Conservation (phyloP, 306 rosid species). For the Fragaria iinumae region DNA sequence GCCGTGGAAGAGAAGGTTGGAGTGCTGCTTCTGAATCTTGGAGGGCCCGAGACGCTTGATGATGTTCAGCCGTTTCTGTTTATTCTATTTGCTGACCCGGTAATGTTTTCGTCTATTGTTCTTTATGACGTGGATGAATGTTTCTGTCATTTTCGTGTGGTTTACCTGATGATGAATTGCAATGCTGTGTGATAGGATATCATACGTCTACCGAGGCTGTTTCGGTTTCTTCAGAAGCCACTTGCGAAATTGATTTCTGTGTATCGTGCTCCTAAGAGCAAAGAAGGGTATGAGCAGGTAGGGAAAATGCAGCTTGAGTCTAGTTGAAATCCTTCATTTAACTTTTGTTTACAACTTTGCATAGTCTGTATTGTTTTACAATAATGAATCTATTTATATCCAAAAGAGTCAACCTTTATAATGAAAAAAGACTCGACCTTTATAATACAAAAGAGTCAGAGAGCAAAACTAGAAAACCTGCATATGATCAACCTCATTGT, state of each 20-base stretch:
- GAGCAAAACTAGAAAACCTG: too few relatives aligned
- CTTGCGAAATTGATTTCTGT: slow-evolving; percentile 82
- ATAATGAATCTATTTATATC: neutral
- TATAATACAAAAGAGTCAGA: too few relatives aligned
- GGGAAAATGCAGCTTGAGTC: neutral
- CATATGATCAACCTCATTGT: too few relatives aligned
- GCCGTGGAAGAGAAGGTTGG: slow-evolving; percentile 77
- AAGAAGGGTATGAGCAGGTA: slow-evolving; percentile 97
- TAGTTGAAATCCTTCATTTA: neutral
- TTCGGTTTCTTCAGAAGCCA: slow-evolving; percentile 81
- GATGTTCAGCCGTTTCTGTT: slow-evolving; percentile 95
- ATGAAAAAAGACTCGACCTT: too few relatives aligned
- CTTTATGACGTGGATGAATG: neutral
- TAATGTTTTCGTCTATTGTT: slow-evolving; percentile 29
- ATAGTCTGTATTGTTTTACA: slow-evolving; percentile 9
- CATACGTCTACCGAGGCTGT: slow-evolving; percentile 85
- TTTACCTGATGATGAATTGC: slow-evolving; percentile 13
- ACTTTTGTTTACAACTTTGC: slow-evolving; percentile 11
- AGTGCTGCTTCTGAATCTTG: slow-evolving; percentile 88
- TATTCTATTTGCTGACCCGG: slow-evolving; percentile 97
- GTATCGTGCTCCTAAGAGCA: slow-evolving; percentile 58
- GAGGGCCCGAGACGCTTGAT: slow-evolving; percentile 93
- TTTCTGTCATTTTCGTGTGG: neutral
- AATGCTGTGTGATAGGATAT: slow-evolving; percentile 59
- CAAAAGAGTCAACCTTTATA: too few relatives aligned